Evolutionary conservation across 768 basidiomycete species (phyloP).

Genomic region (Lyophyllum shimeji): DNA sequence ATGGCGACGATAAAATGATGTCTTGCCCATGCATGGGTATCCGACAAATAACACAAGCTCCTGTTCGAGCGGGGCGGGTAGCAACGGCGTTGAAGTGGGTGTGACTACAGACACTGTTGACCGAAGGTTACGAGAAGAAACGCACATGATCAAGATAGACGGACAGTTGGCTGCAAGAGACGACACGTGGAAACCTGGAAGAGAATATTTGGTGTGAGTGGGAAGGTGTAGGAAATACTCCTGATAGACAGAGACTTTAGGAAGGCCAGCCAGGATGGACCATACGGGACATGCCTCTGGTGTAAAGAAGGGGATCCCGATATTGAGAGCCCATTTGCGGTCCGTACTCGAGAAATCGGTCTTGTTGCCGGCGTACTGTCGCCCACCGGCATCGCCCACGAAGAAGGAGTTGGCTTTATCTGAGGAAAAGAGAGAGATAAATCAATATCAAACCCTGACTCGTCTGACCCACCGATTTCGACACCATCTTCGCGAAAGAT

Average conservation of each 20-base stretch:
- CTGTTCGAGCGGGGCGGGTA: conserved; percentile 36
- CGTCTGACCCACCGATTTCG: conserved; percentile 54
- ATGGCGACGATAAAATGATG: conserved; percentile 70
- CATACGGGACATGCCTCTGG: conserved; percentile 63
- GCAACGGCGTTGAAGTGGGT: conserved; percentile 48
- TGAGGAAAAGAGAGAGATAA: conserved; percentile 30
- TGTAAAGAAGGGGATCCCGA: conserved; percentile 72
- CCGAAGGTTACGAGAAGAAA: conserved; percentile 6
- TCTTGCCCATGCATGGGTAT: conserved; percentile 71
- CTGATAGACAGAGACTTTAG: conserved; percentile 33
- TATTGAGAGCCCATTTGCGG: conserved; percentile 81
- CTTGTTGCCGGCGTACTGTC: conserved; percentile 41
- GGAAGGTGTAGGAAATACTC: conserved; percentile 73
- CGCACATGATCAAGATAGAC: conserved; percentile 5
- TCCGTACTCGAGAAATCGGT: conserved; percentile 82
- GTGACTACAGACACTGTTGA: conserved; percentile 46
- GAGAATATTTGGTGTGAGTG: conserved; percentile 39
- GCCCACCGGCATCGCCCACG: conserved; percentile 90
- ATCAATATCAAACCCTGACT: not conserved
- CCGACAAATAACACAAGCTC: conserved; percentile 54
- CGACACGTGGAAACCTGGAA: conserved; percentile 71
- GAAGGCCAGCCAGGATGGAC: not conserved
- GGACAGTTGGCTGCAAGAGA: conserved; percentile 35
- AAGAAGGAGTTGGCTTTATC: conserved; percentile 71
- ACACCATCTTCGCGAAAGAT: conserved; percentile 58